phyloP scores from a whole-genome alignment of 2,329 filamentous ascomycete species.

The Penicillium sp. region DNA sequence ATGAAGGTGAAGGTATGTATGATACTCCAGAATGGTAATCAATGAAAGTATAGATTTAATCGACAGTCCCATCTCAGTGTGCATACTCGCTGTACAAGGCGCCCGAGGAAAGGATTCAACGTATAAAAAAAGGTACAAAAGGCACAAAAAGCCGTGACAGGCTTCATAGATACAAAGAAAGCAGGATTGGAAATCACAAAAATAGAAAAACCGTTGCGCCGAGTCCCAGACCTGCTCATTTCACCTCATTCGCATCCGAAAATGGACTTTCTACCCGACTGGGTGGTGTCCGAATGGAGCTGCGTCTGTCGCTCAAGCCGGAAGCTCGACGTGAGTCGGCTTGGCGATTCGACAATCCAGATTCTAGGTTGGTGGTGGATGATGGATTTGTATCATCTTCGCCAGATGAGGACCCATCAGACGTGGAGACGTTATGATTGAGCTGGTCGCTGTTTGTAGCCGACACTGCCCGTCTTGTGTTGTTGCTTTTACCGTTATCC shows the following conservation, averaged over 20 bases:
- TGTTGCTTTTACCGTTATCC: slow-evolving; percentile 10
- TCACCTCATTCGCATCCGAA: slow-evolving; percentile 45
- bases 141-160: slow-evolving; percentile 12
- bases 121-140: slow-evolving; percentile 4
- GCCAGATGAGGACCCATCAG: slow-evolving; percentile 35
- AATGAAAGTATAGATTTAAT: slow-evolving; percentile 13
- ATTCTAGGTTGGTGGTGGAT: slow-evolving; percentile 9
- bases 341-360: neutral
- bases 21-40: neutral
- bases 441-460: slow-evolving; percentile 19
- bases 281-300: slow-evolving; percentile 31
- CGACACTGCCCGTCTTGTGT: slow-evolving; percentile 15
- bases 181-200: slow-evolving; percentile 8
- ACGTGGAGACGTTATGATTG: slow-evolving; percentile 29
- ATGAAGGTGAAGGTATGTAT: neutral
- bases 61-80: slow-evolving; percentile 14
- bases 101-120: slow-evolving; percentile 13
- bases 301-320: slow-evolving; percentile 15
- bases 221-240: slow-evolving; percentile 22
- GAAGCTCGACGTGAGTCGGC: slow-evolving; percentile 11
- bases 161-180: slow-evolving; percentile 30
- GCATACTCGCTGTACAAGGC: slow-evolving; percentile 25
- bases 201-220: slow-evolving; percentile 7
- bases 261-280: slow-evolving; percentile 43
- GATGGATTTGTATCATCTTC: slow-evolving; percentile 21